phyloP scores from a whole-genome alignment of 2,329 filamentous ascomycete genomes.

The Ophiostoma novo-ulmi region DNA sequence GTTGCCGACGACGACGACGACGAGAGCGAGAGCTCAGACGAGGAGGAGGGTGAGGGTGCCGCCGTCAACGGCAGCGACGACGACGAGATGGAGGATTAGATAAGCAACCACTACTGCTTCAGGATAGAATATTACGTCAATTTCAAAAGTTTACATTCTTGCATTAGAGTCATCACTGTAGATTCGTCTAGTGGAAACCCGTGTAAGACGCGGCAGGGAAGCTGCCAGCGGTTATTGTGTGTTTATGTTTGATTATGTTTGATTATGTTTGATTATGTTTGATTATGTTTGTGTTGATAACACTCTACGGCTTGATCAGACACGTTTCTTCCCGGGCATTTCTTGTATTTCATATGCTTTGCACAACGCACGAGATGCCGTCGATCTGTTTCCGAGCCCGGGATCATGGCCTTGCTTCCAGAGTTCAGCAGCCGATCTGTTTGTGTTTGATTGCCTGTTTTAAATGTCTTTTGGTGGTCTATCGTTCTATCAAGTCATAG shows the following conservation, averaged over 20 bases:
- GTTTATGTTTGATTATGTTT: not conserved
- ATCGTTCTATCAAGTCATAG: not conserved
- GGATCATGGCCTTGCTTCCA: not conserved
- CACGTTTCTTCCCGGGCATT: not conserved
- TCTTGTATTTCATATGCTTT: too few species aligned
- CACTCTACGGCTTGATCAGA: not conserved
- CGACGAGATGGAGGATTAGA: constrained; percentile 50
- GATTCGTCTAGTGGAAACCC: not conserved
- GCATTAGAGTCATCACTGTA: not conserved
- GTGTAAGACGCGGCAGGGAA: not conserved
- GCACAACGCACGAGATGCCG: not conserved
- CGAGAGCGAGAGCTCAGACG: constrained; percentile 44
- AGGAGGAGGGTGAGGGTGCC: constrained; percentile 41
- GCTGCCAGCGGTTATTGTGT: not conserved
- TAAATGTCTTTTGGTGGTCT: not conserved
- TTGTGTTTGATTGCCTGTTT: not conserved
- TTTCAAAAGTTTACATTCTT: not conserved
- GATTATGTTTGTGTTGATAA: too few species aligned
- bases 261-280: too few species aligned
- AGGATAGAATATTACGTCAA: not conserved
- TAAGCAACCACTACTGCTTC: not conserved
- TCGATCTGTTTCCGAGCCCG: not conserved
- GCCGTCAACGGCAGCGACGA: constrained; percentile 35
- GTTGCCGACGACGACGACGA: constrained; percentile 62
- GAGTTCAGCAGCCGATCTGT: not conserved